Percentiles rank a stretch among this genome's conserved stretches.
Evolutionary conservation across 2,329 filamentous ascomycete genomes (phyloP).

Genomic region (Akanthomyces dipterigenus): DNA sequence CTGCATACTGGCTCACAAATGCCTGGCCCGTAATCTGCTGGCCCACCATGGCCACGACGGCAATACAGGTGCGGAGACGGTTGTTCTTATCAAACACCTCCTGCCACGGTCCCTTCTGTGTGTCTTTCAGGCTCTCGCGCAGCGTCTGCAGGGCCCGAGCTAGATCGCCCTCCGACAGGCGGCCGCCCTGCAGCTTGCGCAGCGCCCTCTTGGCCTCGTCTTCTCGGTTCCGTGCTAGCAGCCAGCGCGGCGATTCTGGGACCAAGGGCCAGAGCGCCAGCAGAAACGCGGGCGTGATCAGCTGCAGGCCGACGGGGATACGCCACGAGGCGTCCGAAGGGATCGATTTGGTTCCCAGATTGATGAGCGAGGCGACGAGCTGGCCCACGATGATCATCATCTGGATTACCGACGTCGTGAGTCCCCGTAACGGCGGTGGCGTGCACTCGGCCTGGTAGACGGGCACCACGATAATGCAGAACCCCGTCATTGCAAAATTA

Average conservation of each 20-base stretch:
- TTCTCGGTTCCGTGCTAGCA: conserved; percentile 29
- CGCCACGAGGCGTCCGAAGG: conserved; percentile 28
- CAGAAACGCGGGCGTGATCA: conserved; percentile 32
- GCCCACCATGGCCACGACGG: conserved; percentile 23
- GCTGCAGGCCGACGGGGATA: conserved; percentile 37
- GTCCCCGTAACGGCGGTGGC: conserved; percentile 21
- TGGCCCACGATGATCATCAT: conserved; percentile 22
- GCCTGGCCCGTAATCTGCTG: conserved; percentile 28
- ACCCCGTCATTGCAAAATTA: conserved; percentile 24
- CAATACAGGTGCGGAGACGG: conserved; percentile 19
- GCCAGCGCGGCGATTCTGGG: conserved; percentile 41
- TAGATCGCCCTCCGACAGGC: conserved; percentile 21
- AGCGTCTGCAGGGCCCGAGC: conserved; percentile 17
- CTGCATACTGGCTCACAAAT: conserved; percentile 22
- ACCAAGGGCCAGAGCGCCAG: conserved; percentile 28
- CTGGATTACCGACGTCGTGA: conserved; percentile 23
- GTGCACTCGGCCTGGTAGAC: conserved; percentile 23
- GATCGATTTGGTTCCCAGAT: conserved; percentile 21
- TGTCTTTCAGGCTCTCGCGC: conserved; percentile 14
- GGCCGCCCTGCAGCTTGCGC: conserved; percentile 22
- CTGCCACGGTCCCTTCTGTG: conserved; percentile 17
- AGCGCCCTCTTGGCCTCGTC: conserved; percentile 28
- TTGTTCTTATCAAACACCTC: conserved; percentile 19
- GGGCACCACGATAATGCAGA: conserved; percentile 25
- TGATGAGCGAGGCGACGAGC: conserved; percentile 21